These are phyloP conservation scores for Nothophytophthora sp. DNA, from an alignment of 352 stramenopile species.

Conservation along the genomic window DNA sequence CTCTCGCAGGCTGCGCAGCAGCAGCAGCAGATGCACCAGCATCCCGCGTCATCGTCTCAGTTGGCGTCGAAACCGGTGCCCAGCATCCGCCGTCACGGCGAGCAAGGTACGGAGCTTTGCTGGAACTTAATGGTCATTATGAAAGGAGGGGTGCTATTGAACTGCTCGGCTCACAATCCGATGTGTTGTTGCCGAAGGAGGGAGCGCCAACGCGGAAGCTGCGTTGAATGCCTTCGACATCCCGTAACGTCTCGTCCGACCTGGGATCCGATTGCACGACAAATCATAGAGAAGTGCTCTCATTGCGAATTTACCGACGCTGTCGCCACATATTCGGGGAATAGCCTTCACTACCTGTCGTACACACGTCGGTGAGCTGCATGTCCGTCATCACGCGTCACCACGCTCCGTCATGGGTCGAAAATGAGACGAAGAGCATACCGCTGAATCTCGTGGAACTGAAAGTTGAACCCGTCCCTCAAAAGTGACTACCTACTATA, in stretches of 20 bases:
- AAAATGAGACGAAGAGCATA: no score
- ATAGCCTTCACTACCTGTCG: no score
- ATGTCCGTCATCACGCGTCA: no score
- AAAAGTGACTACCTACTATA: no score
- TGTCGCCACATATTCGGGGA: no score
- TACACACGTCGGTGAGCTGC: no score
- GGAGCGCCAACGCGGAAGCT: slow-evolving; percentile 11
- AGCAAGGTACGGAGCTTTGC: slow-evolving; percentile 10
- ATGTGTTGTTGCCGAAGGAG: slow-evolving; percentile 5
- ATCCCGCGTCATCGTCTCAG: slow-evolving; percentile 4
- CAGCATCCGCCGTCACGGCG: slow-evolving; percentile 9
- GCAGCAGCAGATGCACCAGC: slow-evolving; percentile 16
- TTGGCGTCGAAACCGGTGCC: neutral
- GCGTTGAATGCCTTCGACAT: slow-evolving; percentile 14
- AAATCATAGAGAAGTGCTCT: no score
- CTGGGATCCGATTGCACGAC: slow-evolving; percentile 6
- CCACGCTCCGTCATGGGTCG: no score
- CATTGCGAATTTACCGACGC: no score
- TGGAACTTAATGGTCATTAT: slow-evolving; percentile 2
- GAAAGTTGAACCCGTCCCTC: no score
- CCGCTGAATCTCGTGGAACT: no score
- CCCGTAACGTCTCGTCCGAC: slow-evolving; percentile 17
- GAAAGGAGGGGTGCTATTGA: slow-evolving; percentile 5
- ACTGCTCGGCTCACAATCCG: slow-evolving; percentile 6
- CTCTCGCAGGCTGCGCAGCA: slow-evolving; percentile 36